These are phyloP conservation scores for Spinacia oleracea DNA, from an alignment of 179 eudicot genomes.

Conservation along the genomic window DNA sequence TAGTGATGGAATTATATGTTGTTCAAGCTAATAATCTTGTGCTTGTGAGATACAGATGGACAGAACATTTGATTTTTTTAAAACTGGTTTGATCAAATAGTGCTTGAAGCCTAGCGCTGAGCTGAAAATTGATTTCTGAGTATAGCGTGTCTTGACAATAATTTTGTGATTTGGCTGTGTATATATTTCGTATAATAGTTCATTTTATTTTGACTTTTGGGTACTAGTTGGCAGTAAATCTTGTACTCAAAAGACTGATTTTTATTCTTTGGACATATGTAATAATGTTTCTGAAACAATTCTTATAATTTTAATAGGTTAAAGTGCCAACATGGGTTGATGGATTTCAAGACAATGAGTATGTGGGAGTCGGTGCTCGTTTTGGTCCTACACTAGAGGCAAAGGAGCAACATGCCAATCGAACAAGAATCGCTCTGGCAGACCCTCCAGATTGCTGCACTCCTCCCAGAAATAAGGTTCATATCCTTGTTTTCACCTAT, in stretches of 20 bases:
- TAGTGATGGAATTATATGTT: neutral
- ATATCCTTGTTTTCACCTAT: conserved; percentile 13
- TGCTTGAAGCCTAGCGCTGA: neutral
- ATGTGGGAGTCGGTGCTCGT: conserved; percentile 95
- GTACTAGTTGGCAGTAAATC: neutral
- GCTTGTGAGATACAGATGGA: neutral
- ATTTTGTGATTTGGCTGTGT: neutral
- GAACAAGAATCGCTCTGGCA: conserved; percentile 66
- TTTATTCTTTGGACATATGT: neutral
- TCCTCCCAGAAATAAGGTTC: conserved; percentile 73
- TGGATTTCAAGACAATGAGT: conserved; percentile 64
- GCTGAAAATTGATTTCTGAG: neutral
- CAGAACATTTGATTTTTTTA: neutral
- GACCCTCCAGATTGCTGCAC: conserved; percentile 97
- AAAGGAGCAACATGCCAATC: conserved; percentile 86
- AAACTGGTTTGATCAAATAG: neutral
- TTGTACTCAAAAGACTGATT: no score
- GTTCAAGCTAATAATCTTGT: neutral
- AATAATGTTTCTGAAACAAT: neutral
- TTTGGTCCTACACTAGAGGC: conserved; percentile 92
- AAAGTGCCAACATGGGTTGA: conserved; percentile 84
- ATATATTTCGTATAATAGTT: neutral
- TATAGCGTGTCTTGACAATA: neutral
- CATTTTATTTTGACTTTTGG: neutral
- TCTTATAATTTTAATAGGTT: conserved; percentile 43